A percentile compares a stretch with the other conserved stretches of the same genome.
These are phyloP conservation scores for Echinosophora koreensis DNA, from an alignment of 306 rosid species.

Conservation along the genomic window DNA sequence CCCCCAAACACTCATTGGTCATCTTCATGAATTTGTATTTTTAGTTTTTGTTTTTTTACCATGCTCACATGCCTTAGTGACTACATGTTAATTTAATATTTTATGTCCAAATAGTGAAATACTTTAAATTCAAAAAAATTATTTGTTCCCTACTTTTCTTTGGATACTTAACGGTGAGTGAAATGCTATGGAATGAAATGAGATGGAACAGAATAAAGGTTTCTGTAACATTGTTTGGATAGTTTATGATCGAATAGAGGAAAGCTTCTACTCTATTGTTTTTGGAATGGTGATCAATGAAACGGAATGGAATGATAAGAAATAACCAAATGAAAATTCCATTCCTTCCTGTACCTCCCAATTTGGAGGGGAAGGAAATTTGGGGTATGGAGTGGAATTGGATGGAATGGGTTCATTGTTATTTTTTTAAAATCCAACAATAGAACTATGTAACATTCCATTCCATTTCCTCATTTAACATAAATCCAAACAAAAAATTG, in stretches of 20 bases:
- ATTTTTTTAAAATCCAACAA: not conserved
- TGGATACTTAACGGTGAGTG: too few species aligned
- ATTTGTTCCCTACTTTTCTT: too few species aligned
- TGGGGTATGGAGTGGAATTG: not conserved
- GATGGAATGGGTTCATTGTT: not conserved
- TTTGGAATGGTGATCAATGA: too few species aligned
- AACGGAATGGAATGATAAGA: not conserved
- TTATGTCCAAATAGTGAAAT: constrained; percentile 5
- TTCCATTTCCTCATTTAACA: not conserved
- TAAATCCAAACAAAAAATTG: not conserved
- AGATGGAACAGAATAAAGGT: too few species aligned
- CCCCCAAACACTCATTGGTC: not conserved
- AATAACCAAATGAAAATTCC: too few species aligned
- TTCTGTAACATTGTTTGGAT: too few species aligned
- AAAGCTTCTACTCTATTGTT: too few species aligned
- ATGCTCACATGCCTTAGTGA: constrained; percentile 21
- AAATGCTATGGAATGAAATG: too few species aligned
- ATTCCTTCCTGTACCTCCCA: not conserved
- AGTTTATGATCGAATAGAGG: not conserved
- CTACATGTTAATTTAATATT: constrained; percentile 24
- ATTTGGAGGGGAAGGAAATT: not conserved
- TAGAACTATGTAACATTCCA: not conserved
- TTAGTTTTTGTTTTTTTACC: not conserved
- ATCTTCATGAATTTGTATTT: not conserved
- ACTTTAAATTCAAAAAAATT: too few species aligned